Base-by-base conservation (phyloP, 1,284 basidiomycete genomes). In the Schizophyllum commune region DNA sequence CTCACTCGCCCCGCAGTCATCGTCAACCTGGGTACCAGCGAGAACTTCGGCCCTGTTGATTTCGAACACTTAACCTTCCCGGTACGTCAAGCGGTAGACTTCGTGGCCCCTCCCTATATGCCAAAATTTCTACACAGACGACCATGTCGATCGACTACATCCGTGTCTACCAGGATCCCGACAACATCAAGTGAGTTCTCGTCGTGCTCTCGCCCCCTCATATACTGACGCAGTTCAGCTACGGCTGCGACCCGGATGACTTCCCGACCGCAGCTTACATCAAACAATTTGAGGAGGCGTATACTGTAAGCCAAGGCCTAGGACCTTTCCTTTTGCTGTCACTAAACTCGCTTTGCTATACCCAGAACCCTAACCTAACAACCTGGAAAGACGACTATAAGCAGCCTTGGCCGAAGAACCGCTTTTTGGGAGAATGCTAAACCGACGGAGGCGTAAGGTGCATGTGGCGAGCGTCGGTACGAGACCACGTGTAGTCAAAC, bases 91-190 rank as follows among this genome's bases (percentile, higher is more conserved):
- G 9, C 17, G 8, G 17, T 9, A 47, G 8, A 47, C 3, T 9
- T 13, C 39, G 39, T 27, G 27, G 27, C 27, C 27, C 3, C 39
- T 2, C 17, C 8, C 39, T 47, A 11, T 4, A 47, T 17, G 17
- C 39, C 17, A 9, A 7, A 13, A 17, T 3, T 3, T 47, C 39
- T 11, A 47, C 9, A 47, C 39, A 17, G 9, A 13, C 39, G 39
- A 11, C 73, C 20, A 83, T 89, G 83, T 71, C 71, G 22, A 73
- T 91, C 62, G 89, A 92, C 69, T 92, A 84, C 70, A 77, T 91
- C 34, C 80, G 90, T 19, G 83, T 91, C 5, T 89, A 89, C 70
- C 86, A 86, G 32, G 9, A 61, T 15, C 53, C 59, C 15, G 47
- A 56, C 20, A 32, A 56, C 9, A 60, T 56, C 32, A 60, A 60